These are phyloP conservation scores for Debaryomyces castellii DNA, from an alignment of 805 yeast genomes.

Conservation along the genomic window DNA sequence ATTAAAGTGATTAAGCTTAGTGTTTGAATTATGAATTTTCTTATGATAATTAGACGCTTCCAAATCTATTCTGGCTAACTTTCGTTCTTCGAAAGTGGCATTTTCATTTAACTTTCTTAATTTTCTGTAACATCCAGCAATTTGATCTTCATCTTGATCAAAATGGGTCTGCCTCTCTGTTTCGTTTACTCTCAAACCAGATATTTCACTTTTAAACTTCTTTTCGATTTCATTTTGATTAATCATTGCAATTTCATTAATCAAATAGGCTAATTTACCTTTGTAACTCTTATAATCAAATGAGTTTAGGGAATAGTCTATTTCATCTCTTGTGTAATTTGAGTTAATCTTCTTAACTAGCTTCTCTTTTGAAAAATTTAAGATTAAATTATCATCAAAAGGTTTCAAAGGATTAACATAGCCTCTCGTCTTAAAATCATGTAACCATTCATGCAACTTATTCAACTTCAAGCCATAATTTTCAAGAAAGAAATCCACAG, in stretches of 20 bases:
- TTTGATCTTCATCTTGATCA: conserved; percentile 33
- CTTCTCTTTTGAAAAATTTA: conserved; percentile 21
- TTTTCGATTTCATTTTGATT: conserved; percentile 15
- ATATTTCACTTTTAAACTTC: conserved; percentile 16
- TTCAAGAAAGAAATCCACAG: conserved; percentile 19
- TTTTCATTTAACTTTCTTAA: conserved; percentile 36
- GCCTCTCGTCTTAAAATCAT: conserved; percentile 6
- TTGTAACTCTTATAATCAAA: conserved; percentile 29
- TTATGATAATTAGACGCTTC: conserved; percentile 23
- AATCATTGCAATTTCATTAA: conserved; percentile 20
- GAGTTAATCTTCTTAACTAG: conserved; percentile 19
- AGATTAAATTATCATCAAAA: conserved; percentile 18
- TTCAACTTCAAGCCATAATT: conserved; percentile 29
- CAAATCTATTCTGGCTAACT: conserved; percentile 28
- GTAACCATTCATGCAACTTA: conserved; percentile 25
- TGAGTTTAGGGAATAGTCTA: conserved; percentile 3
- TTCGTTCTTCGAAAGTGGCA: conserved; percentile 31
- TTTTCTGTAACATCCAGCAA: conserved; percentile 30
- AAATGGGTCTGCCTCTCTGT: conserved; percentile 29
- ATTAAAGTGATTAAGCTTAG: conserved; percentile 10
- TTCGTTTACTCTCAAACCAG: conserved; percentile 23
- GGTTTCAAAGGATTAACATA: conserved; percentile 15
- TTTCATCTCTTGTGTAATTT: conserved; percentile 9
- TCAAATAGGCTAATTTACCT: conserved; percentile 24
- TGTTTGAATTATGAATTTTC: conserved; percentile 12